Evolutionary conservation across 345 rosid genomes (phyloP).

Genomic region (Fremontodendron californicum): DNA sequence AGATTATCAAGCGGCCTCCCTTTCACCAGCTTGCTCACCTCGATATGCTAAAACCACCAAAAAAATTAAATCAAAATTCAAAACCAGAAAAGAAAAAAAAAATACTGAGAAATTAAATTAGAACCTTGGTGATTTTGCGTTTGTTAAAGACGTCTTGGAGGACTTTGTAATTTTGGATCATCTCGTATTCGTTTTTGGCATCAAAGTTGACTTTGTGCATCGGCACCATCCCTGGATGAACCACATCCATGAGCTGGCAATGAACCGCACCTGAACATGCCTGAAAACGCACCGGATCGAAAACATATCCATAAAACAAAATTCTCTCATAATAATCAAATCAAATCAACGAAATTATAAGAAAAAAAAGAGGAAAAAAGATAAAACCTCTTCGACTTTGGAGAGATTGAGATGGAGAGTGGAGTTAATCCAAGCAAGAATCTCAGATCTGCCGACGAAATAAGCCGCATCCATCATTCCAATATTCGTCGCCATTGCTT

Average conservation of each 20-base stretch:
- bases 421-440: slow-evolving; percentile 91
- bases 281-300: slow-evolving; percentile 29
- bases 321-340: neutral
- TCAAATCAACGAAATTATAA: neutral
- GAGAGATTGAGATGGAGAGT: slow-evolving; percentile 84
- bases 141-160: slow-evolving; percentile 96
- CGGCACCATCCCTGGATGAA: slow-evolving; percentile 83
- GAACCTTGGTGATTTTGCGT: slow-evolving; percentile 86
- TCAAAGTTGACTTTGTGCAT: slow-evolving; percentile 98
- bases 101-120: neutral
- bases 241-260: slow-evolving; percentile 86
- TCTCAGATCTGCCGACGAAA: slow-evolving; percentile 95
- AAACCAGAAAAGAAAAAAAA: neutral
- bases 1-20: slow-evolving; percentile 94
- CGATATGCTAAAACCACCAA: slow-evolving; percentile 53
- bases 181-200: slow-evolving; percentile 92
- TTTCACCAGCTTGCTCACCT: slow-evolving; percentile 83
- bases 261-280: slow-evolving; percentile 90
- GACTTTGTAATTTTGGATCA: slow-evolving; percentile 92
- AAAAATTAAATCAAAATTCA: neutral
- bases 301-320: slow-evolving; percentile 8
- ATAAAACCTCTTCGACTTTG: slow-evolving; percentile 87
- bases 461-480: slow-evolving; percentile 92
- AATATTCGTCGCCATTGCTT: slow-evolving; percentile 63
- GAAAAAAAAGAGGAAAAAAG: neutral